phyloP scores from a whole-genome alignment of 2,329 filamentous ascomycete genomes.

The Dendryphion nanum region DNA sequence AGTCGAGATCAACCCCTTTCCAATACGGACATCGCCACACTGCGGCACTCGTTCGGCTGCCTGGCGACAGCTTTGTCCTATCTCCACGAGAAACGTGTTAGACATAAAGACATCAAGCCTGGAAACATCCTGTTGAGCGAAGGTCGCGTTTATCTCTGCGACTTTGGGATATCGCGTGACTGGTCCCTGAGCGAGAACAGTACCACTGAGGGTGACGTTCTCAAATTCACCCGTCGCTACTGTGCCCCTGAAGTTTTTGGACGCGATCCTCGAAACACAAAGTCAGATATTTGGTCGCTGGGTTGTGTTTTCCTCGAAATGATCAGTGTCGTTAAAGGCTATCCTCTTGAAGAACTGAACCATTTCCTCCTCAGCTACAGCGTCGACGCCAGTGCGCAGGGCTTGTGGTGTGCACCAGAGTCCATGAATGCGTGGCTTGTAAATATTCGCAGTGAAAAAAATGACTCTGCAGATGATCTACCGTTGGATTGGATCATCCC shows the following conservation, averaged over 20 bases:
- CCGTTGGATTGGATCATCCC: constrained; percentile 15
- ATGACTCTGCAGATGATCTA: constrained; percentile 13
- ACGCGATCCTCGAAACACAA: constrained; percentile 9
- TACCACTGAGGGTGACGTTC: constrained; percentile 11
- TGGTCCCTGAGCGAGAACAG: constrained; percentile 7
- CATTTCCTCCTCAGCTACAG: constrained; percentile 6
- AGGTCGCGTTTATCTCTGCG: constrained; percentile 13
- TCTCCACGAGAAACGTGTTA: constrained; percentile 6
- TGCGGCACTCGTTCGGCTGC: constrained; percentile 3
- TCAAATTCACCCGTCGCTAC: constrained; percentile 14
- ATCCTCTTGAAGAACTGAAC: constrained; percentile 14
- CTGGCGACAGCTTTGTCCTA: constrained; percentile 2
- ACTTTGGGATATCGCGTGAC: constrained; percentile 14
- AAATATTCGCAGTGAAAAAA: constrained; percentile 9
- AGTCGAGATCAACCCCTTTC: constrained; percentile 8
- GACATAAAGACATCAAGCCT: constrained; percentile 31
- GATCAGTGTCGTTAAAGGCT: constrained; percentile 11
- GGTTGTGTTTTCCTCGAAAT: constrained; percentile 22
- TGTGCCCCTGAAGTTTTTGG: constrained; percentile 20
- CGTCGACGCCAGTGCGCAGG: constrained; percentile 5
- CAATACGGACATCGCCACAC: constrained; percentile 1
- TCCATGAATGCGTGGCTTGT: constrained; percentile 13
- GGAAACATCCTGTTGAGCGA: constrained; percentile 21
- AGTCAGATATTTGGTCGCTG: constrained; percentile 21
- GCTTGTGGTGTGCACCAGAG: constrained; percentile 13